phyloP scores from a whole-genome alignment of 169 alveolate genomes.

The Eimeria necatrix region DNA sequence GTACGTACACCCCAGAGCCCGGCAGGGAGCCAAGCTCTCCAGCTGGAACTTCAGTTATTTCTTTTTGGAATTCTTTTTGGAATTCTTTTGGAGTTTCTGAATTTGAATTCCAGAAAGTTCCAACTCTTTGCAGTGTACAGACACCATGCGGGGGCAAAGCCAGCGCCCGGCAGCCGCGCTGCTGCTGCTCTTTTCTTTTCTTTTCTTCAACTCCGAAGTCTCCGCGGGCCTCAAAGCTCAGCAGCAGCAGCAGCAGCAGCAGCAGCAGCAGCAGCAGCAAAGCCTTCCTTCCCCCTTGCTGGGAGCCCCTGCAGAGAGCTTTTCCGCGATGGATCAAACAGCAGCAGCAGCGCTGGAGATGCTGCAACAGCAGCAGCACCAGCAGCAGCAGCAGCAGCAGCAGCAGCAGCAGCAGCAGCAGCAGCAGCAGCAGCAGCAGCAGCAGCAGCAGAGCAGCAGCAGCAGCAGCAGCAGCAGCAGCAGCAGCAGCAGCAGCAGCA shows the following conservation, averaged over 20 bases:
- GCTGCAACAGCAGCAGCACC: background rate
- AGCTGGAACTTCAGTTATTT: background rate
- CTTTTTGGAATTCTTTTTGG: background rate
- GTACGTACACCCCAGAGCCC: background rate
- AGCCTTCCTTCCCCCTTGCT: too few relatives aligned
- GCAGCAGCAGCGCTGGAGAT: too few relatives aligned
- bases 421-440: background rate
- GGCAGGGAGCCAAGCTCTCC: too few relatives aligned
- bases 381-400: background rate
- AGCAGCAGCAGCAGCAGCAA: constrained; percentile 5
- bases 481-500: background rate
- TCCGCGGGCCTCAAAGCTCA: background rate
- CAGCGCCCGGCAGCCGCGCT: too few relatives aligned
- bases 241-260: constrained; percentile 24
- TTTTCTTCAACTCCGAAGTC: too few relatives aligned
- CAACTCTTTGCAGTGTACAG: too few relatives aligned
- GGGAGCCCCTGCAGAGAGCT: too few relatives aligned
- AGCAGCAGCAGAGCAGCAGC: background rate
- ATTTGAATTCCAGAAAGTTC: too few relatives aligned
- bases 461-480: background rate
- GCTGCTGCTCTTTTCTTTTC: too few relatives aligned
- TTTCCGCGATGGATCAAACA: too few relatives aligned
- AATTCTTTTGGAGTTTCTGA: too few relatives aligned
- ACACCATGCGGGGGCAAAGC: too few relatives aligned
- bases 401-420: background rate